Conservation (phyloP, 495 filamentous ascomycete genomes). For the Polyplosphaeria fusca region DNA sequence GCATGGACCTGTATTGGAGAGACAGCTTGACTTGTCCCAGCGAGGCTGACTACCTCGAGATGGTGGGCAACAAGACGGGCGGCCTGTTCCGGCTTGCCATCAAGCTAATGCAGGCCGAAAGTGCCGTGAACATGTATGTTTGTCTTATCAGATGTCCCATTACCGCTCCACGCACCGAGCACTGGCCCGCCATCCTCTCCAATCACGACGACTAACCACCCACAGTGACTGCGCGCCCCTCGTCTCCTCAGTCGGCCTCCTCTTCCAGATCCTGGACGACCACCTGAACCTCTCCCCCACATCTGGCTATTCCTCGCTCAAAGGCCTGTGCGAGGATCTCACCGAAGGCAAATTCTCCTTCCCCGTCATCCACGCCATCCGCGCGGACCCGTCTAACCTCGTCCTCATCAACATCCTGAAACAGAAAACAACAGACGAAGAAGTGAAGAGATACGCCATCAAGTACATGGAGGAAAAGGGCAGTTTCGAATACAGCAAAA, state of each 20-base stretch:
- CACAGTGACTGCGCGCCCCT: slow-evolving; percentile 79
- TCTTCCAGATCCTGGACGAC: slow-evolving; percentile 97
- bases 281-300: slow-evolving; percentile 77
- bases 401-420: slow-evolving; percentile 88
- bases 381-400: slow-evolving; percentile 70
- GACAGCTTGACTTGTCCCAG: slow-evolving; percentile 89
- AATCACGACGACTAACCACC: slow-evolving; percentile 6
- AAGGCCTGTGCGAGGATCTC: slow-evolving; percentile 93
- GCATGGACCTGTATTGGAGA: slow-evolving; percentile 97
- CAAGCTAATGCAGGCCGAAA: slow-evolving; percentile 94
- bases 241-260: slow-evolving; percentile 84
- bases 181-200: background rate
- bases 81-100: slow-evolving; percentile 91
- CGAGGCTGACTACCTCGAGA: slow-evolving; percentile 96
- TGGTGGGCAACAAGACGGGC: slow-evolving; percentile 98
- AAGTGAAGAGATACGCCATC: slow-evolving; percentile 91
- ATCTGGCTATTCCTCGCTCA: slow-evolving; percentile 74
- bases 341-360: slow-evolving; percentile 99
- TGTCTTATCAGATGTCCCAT: background rate
- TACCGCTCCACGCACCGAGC: background rate
- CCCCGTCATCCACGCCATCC: slow-evolving; percentile 93
- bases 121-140: slow-evolving; percentile 53
- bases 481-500: slow-evolving; percentile 79
- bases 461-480: slow-evolving; percentile 85
- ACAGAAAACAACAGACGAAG: slow-evolving; percentile 79